Percentiles rank a stretch among this genome's conserved stretches.
Evolutionary conservation across 371 early-diverging fungal genomes (phyloP).

Genomic region (Syncephalis plumigaleata): DNA sequence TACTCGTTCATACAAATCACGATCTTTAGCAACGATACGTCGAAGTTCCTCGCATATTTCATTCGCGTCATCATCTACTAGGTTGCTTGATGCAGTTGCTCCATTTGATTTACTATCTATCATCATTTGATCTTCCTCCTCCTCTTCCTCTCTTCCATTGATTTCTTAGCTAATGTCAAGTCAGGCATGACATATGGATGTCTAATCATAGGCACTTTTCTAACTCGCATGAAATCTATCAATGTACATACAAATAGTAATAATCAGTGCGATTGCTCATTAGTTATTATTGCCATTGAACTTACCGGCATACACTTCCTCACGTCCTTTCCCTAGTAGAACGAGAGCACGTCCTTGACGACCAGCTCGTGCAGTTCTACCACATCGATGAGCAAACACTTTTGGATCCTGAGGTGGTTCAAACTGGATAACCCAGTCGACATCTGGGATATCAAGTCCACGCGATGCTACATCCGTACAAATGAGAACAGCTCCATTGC

Average conservation of each 20-base stretch:
- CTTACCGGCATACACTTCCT: slow-evolving; percentile 69
- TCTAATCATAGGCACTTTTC: slow-evolving; percentile 63
- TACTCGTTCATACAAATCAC: slow-evolving; percentile 47
- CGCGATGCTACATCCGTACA: slow-evolving; percentile 98
- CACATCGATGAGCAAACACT: slow-evolving; percentile 95
- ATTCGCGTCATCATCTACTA: slow-evolving; percentile 23
- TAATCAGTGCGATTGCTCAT: slow-evolving; percentile 3
- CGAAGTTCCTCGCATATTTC: slow-evolving; percentile 27
- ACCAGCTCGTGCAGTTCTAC: slow-evolving; percentile 91
- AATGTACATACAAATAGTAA: too few relatives aligned
- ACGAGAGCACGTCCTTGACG: slow-evolving; percentile 75
- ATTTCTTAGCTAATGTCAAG: slow-evolving; percentile 8
- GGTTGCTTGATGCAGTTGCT: slow-evolving; percentile 1
- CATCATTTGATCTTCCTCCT: slow-evolving; percentile 1
- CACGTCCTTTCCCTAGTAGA: slow-evolving; percentile 56
- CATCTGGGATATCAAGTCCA: slow-evolving; percentile 94
- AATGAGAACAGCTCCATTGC: slow-evolving; percentile 56
- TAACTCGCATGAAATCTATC: slow-evolving; percentile 65
- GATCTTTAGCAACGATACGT: slow-evolving; percentile 35
- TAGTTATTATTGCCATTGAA: not conserved
- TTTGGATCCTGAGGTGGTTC: slow-evolving; percentile 95
- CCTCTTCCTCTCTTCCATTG: slow-evolving; percentile 17
- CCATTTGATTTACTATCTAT: too few relatives aligned
- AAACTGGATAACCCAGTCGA: slow-evolving; percentile 90
- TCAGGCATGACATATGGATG: slow-evolving; percentile 21